Conservation (phyloP, 768 basidiomycete genomes). For the Mycena indigotica region DNA sequence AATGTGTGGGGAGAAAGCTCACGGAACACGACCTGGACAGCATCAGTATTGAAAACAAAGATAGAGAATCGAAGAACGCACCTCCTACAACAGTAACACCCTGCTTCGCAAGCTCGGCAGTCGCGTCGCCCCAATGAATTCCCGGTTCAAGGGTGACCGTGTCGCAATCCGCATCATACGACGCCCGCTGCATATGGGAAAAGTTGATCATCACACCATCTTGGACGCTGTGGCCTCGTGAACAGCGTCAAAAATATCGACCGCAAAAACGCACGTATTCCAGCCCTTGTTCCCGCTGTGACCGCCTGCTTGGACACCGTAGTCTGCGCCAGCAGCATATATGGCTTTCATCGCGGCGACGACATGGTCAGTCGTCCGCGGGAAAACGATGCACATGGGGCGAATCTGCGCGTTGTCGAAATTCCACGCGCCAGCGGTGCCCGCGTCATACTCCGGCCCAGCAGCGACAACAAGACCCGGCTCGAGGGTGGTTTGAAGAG, state of each 20-base stretch:
- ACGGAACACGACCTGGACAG: background rate
- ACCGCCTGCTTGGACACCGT: conserved; percentile 46
- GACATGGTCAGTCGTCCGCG: conserved; percentile 34
- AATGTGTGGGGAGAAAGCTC: background rate
- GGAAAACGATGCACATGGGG: conserved; percentile 42
- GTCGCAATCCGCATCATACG: conserved; percentile 37
- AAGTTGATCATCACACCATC: conserved; percentile 43
- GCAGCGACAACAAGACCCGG: too few relatives aligned
- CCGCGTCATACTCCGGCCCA: too few relatives aligned
- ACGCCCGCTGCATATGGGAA: conserved; percentile 31
- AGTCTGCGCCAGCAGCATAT: conserved; percentile 34
- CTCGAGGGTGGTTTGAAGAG: too few relatives aligned
- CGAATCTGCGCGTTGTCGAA: conserved; percentile 35
- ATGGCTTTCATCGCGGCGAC: conserved; percentile 41
- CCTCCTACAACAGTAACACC: conserved; percentile 46
- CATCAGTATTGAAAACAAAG: background rate
- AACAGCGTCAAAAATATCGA: background rate
- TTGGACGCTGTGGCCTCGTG: conserved; percentile 32
- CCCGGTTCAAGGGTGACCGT: conserved; percentile 44
- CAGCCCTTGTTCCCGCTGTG: conserved; percentile 45
- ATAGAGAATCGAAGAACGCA: conserved; percentile 2
- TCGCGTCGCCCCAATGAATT: conserved; percentile 43
- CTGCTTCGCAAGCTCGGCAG: conserved; percentile 32
- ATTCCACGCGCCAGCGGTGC: conserved; percentile 39
- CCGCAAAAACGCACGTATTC: conserved; percentile 38